Evolutionary conservation across 495 filamentous ascomycete species (phyloP).

Genomic region (Lophiotrema nucula): DNA sequence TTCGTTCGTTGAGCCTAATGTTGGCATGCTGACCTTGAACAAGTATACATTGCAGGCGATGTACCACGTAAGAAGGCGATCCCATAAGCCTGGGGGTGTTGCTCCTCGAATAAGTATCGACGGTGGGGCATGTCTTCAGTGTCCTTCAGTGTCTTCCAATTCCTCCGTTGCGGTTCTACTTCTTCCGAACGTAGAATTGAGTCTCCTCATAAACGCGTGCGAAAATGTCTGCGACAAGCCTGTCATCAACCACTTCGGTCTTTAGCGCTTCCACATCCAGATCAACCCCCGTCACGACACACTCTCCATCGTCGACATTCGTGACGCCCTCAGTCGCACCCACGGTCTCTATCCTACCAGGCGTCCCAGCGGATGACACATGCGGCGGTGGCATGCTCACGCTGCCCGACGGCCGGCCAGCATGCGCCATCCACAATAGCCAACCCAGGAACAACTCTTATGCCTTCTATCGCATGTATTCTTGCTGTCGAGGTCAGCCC

Average conservation of each 20-base stretch:
- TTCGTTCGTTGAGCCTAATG: too few relatives aligned
- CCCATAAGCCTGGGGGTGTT: too few relatives aligned
- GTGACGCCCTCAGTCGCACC: background rate
- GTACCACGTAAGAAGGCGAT: too few relatives aligned
- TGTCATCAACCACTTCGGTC: background rate
- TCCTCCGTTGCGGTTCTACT: too few relatives aligned
- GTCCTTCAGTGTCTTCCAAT: too few relatives aligned
- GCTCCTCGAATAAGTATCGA: too few relatives aligned
- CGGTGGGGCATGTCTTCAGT: too few relatives aligned
- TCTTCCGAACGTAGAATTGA: too few relatives aligned
- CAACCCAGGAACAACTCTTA: background rate
- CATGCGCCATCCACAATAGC: background rate
- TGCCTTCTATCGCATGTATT: background rate
- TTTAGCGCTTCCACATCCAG: background rate
- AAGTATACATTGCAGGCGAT: too few relatives aligned
- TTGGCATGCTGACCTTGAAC: too few relatives aligned
- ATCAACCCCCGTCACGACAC: background rate
- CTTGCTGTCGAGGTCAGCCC: conserved; percentile 4
- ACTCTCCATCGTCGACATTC: background rate
- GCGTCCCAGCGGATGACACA: background rate
- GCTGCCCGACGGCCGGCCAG: background rate
- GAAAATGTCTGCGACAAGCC: background rate
- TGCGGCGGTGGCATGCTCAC: background rate
- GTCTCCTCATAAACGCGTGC: too few relatives aligned
- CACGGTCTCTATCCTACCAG: background rate